Evolutionary conservation across 352 stramenopile species (phyloP), one percentile per base, ranked within the genome.

Genomic region (Pythium brachiatum): DNA sequence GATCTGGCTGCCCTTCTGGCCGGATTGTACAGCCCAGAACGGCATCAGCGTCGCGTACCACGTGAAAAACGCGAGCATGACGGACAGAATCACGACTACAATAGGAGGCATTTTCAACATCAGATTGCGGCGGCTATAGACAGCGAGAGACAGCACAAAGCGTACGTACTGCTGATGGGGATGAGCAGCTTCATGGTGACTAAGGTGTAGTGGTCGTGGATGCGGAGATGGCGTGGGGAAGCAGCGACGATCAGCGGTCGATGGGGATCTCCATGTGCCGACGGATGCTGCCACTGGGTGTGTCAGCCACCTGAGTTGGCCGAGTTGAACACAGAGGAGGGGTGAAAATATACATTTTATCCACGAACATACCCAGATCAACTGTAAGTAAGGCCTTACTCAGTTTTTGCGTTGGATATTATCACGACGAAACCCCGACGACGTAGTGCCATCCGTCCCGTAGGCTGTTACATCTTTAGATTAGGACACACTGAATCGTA

Each of bases 31-130:
- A 44, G 89, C 60, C 83, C 83, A 93, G 26, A 73, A 75, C 21
- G 83, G 81, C 70, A 83, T 73, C 32, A 93, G 76, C 51, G 77
- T 83, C 57, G 75, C 69, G 68, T 91, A 93, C 83, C 83, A 93
- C 31, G 63, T 78, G n/a, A 87, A 46, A 16, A 62, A 64, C 44
- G 76, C 76, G 32, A 93, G 72, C 16, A 56, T 51, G 15, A 61
- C 67, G 26, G 83, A 70, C 25, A 92, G 68, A 44, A 76, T 15
- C 48, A 90, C 63, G 54, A 88, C 81, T 89, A 53, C 7, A 41
- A 11, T 7, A 31, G 36, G 36, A 0, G 23, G 34, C 31, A 31
- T 3, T 20, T 13, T n/a, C n/a, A 18, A 13, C 6, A 38, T 60
- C 21, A 60, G 36, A 21, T 26, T 53, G 38, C 26, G 20, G 20